Conservation (phyloP, 2,329 filamentous ascomycete genomes). For the Fusarium brachygibbosum region DNA sequence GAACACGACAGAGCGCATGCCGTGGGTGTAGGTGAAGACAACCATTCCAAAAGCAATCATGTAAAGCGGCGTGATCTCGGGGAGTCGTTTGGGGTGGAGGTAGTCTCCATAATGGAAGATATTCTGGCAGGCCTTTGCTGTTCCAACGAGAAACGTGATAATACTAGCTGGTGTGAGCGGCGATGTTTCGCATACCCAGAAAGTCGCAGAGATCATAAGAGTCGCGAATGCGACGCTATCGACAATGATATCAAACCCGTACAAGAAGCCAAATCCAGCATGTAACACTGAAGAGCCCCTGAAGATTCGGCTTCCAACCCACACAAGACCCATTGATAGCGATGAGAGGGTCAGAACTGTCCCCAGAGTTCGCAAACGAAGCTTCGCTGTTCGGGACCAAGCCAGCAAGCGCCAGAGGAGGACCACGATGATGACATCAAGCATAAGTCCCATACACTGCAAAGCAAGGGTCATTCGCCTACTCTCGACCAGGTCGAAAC, state of each 20-base stretch:
- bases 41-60: slow-evolving; percentile 59
- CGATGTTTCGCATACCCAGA: slow-evolving; percentile 63
- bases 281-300: slow-evolving; percentile 39
- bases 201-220: slow-evolving; percentile 59
- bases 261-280: slow-evolving; percentile 59
- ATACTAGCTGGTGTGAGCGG: slow-evolving; percentile 59
- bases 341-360: slow-evolving; percentile 59
- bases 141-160: slow-evolving; percentile 60
- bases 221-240: slow-evolving; percentile 62
- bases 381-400: slow-evolving; percentile 64
- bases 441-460: slow-evolving; percentile 60
- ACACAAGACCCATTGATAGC: slow-evolving; percentile 55
- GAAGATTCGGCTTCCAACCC: slow-evolving; percentile 53
- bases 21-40: slow-evolving; percentile 60
- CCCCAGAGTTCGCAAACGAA: slow-evolving; percentile 61
- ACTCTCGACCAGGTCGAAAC: slow-evolving; percentile 60
- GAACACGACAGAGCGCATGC: slow-evolving; percentile 60
- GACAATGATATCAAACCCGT: slow-evolving; percentile 63
- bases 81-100: slow-evolving; percentile 57
- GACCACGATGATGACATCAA: slow-evolving; percentile 63
- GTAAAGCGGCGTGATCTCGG: slow-evolving; percentile 57
- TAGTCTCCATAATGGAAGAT: slow-evolving; percentile 60
- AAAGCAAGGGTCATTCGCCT: slow-evolving; percentile 54
- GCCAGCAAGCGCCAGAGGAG: slow-evolving; percentile 65
- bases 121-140: slow-evolving; percentile 54